Evolutionary conservation across 257 asterid genomes (phyloP).

Genomic region (Scutellaria minor): DNA sequence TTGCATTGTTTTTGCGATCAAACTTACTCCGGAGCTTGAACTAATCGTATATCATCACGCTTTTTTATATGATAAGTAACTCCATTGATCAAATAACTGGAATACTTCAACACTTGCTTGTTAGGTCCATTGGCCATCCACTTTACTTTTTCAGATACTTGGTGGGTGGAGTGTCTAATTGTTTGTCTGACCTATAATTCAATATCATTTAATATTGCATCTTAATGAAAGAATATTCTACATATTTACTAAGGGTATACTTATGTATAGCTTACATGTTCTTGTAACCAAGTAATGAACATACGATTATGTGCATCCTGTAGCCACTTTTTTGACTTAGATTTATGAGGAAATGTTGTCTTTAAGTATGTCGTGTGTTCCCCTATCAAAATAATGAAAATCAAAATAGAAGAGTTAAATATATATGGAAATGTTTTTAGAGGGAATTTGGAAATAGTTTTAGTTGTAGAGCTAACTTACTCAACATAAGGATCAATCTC

Average conservation of each 20-base stretch:
- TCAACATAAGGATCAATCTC: neutral
- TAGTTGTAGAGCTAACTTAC: neutral
- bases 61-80: neutral
- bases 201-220: neutral
- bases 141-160: neutral
- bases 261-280: neutral
- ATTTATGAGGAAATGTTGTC: neutral
- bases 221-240: neutral
- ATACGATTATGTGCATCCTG: neutral
- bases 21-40: neutral
- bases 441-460: no score
- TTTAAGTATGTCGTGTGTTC: neutral
- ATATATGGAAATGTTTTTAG: neutral
- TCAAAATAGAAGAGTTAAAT: no score
- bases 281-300: neutral
- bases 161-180: neutral
- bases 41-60: neutral
- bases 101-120: neutral
- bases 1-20: neutral
- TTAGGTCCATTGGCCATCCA: neutral
- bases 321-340: neutral
- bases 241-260: neutral
- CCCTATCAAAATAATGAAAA: neutral
- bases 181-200: neutral
- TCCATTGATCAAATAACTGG: neutral